A percentile compares a stretch with the other conserved stretches of the same genome.
Evolutionary conservation across 2,329 filamentous ascomycete species (phyloP).

Genomic region (Phaeosphaeria sp.): DNA sequence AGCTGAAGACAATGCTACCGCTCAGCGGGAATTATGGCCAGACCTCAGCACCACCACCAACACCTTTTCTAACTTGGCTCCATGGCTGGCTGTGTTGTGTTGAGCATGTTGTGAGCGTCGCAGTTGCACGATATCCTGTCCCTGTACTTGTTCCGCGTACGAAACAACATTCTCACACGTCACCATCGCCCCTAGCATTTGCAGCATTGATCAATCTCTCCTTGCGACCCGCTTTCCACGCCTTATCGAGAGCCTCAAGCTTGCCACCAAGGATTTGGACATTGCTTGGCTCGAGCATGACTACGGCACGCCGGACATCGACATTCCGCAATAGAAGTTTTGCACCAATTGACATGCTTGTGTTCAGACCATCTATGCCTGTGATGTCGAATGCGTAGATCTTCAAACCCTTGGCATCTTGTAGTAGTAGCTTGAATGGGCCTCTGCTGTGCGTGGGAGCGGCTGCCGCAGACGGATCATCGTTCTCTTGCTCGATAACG

Average conservation of each 20-base stretch:
- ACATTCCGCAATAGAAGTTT: conserved; percentile 77
- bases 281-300: conserved; percentile 75
- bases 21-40: too few relatives aligned
- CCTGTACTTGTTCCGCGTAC: background rate
- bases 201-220: conserved; percentile 69
- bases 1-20: too few relatives aligned
- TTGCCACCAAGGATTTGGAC: conserved; percentile 85
- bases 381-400: conserved; percentile 76
- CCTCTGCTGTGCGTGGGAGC: conserved; percentile 53
- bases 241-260: conserved; percentile 79
- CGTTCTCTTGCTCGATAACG: conserved; percentile 62
- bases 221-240: conserved; percentile 77
- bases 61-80: too few relatives aligned
- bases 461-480: conserved; percentile 36
- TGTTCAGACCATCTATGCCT: conserved; percentile 68
- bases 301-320: conserved; percentile 73
- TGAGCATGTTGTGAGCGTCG: background rate
- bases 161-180: background rate
- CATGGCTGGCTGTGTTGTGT: background rate
- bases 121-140: background rate
- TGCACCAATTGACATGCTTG: conserved; percentile 76
- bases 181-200: conserved; percentile 12
- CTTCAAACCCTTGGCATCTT: conserved; percentile 73
- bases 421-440: conserved; percentile 81
- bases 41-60: too few relatives aligned